Base-by-base conservation (phyloP, 345 rosid genomes). In the Lenwebbia sp. region DNA sequence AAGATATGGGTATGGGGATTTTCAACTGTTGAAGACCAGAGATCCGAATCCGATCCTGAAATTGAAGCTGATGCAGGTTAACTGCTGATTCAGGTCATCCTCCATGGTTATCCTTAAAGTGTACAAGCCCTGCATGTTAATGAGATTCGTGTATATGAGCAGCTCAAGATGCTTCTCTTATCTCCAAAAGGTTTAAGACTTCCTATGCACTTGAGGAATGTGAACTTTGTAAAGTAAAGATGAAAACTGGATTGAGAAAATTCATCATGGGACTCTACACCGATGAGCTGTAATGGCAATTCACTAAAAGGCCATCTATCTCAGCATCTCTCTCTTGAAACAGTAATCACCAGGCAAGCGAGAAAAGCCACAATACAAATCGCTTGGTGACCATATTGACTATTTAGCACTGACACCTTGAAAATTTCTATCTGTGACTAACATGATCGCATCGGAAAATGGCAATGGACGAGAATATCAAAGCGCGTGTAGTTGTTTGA, bases 41-140 rank as follows among this genome's bases (percentile, higher is more conserved):
- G 87, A 86, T 76, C 88, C 86, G 2, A 91, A 83, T 33, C 88
- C 49, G 13, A 92, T 88, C 65, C 86, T 91, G 91, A 92, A 95
- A 22, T 89, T 89, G 91, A 95, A 93, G 90, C 91, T 92, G 88
- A 95, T 87, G 89, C 96, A 95, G 12, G 94, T 90, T 86, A 95
- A 87, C 85, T 83, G 86, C 62, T 86, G n/a, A n/a, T 85, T 84
- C 50, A 88, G 85, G 23, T 86, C 83, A 85, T 92, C 94, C 28
- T 85, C 85, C 84, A 95, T 91, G n/a, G 89, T 91, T 92, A 94
- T 90, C 90, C 87, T 90, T 54, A 95, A 93, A 3, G 89, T 91
- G 90, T 93, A 92, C 54, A 92, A 86, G 30, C 98, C 98, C 98
- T 95, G 93, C 25, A 58, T 51, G 49, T 22, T 49, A 62, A 65